Evolutionary conservation across 306 rosid species (phyloP).

Genomic region (Acmispon strigosus): DNA sequence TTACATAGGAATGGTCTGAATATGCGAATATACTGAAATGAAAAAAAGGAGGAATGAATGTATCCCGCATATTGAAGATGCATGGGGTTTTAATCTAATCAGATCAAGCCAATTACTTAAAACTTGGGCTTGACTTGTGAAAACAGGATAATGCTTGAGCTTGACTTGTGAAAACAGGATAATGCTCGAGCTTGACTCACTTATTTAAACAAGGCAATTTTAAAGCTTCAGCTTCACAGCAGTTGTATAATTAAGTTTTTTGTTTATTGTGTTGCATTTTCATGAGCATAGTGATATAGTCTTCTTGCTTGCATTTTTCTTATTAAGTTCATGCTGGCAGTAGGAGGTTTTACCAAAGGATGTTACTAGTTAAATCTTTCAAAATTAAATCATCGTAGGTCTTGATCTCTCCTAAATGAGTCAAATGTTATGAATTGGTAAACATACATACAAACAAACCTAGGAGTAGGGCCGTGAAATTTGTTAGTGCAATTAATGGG

Average conservation of each 20-base stretch:
- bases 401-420: not conserved
- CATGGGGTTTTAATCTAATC: no score
- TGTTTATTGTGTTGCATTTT: not conserved
- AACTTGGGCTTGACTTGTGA: no score
- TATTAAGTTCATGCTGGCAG: not conserved
- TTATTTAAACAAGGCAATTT: not conserved
- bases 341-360: not conserved
- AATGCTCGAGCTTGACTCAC: not conserved
- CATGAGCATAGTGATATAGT: not conserved
- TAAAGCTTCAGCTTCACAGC: not conserved
- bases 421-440: not conserved
- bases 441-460: not conserved
- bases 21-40: no score
- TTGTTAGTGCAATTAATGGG: not conserved
- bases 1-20: no score
- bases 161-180: no score
- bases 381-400: not conserved
- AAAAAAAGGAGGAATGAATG: no score
- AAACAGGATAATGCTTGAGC: no score
- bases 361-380: not conserved
- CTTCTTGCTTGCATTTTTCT: not conserved
- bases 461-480: not conserved
- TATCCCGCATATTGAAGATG: no score
- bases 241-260: not conserved
- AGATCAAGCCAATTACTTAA: no score